Percentiles rank a stretch among this genome's conserved stretches.
Evolutionary conservation across 192 early-diverging fungal species (phyloP).

Genomic region (Linderina pennispora): DNA sequence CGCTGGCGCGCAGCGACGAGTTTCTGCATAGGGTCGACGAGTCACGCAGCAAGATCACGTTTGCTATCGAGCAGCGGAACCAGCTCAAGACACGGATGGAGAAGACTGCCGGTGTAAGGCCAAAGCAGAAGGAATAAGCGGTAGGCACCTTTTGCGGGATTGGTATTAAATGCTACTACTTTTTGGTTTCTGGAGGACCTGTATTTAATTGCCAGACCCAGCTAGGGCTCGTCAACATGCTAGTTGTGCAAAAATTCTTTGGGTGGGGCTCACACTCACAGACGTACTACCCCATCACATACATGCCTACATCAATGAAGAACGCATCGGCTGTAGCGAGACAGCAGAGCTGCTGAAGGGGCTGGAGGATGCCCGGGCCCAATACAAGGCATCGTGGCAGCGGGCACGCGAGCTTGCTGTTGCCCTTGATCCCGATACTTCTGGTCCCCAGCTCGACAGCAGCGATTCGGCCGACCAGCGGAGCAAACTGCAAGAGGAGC

Average conservation of each 20-base stretch:
- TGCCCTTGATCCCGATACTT: background rate
- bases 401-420: conserved; percentile 7
- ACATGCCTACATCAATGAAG: no score
- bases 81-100: conserved; percentile 36
- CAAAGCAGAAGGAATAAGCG: no score
- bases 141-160: no score
- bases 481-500: conserved; percentile 12
- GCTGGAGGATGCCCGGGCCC: conserved; percentile 16
- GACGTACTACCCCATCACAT: no score
- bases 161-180: no score
- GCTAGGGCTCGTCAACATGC: no score
- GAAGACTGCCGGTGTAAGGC: conserved; percentile 12
- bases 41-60: conserved; percentile 33
- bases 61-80: conserved; percentile 32
- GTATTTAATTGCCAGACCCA: no score
- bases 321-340: conserved; percentile 5
- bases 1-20: conserved; percentile 40
- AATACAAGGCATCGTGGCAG: conserved; percentile 22
- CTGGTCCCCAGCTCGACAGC: conserved; percentile 1
- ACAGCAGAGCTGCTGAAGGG: conserved; percentile 8
- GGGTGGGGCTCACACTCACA: no score
- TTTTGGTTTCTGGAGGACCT: no score
- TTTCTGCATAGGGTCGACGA: conserved; percentile 36
- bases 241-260: no score
- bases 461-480: conserved; percentile 1